Evolutionary conservation across 1,139 yeast genomes (phyloP).

Genomic region (Suhomyces yuchorum): DNA sequence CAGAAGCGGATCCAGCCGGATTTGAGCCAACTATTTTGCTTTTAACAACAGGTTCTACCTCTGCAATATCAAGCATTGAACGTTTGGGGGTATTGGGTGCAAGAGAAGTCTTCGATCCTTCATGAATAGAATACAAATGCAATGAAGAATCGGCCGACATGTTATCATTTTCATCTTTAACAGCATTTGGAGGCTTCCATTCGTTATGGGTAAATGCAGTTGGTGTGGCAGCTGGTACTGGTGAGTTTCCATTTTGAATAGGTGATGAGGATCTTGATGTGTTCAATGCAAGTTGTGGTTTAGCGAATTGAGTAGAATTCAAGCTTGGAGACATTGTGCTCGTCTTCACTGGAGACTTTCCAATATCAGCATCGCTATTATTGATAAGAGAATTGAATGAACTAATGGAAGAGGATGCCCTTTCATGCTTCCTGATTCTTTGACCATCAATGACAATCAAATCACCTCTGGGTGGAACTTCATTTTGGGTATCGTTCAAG

Average conservation of each 20-base stretch:
- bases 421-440: constrained; percentile 26
- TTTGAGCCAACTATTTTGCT: constrained; percentile 7
- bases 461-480: constrained; percentile 45
- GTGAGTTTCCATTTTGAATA: constrained; percentile 3
- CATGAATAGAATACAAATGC: constrained; percentile 13
- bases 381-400: constrained; percentile 25
- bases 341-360: constrained; percentile 9
- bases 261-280: constrained; percentile 2
- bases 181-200: constrained; percentile 7
- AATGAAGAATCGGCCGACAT: constrained; percentile 12
- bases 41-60: background rate
- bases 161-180: constrained; percentile 4
- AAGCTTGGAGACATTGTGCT: constrained; percentile 7
- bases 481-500: constrained; percentile 31
- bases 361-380: constrained; percentile 4
- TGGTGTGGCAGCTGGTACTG: constrained; percentile 12
- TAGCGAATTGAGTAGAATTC: background rate
- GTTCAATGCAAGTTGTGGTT: background rate
- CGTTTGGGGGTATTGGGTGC: constrained; percentile 9
- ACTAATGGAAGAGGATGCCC: constrained; percentile 30
- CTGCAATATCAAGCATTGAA: constrained; percentile 23
- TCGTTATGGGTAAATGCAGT: constrained; percentile 9
- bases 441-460: constrained; percentile 24
- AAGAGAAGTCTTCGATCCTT: constrained; percentile 10
- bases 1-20: constrained; percentile 13